phyloP scores from a whole-genome alignment of 2,329 filamentous ascomycete genomes.

The Monilinia laxa region DNA sequence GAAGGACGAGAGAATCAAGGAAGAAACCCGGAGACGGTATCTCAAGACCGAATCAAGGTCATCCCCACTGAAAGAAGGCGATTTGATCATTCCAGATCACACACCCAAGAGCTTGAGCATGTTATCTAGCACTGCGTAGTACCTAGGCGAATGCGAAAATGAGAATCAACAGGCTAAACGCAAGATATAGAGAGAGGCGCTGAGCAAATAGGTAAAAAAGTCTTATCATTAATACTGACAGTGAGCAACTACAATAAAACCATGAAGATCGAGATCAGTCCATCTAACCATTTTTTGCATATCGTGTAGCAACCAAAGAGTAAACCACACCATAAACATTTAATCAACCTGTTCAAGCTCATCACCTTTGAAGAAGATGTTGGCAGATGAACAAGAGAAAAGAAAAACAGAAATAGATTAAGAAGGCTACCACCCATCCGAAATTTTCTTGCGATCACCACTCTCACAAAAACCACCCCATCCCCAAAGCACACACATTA shows the following conservation, averaged over 20 bases:
- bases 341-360: background rate
- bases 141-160: background rate
- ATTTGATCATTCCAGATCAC: background rate
- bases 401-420: background rate
- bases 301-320: background rate
- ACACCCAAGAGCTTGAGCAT: background rate
- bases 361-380: background rate
- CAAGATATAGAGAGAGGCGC: background rate
- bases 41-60: background rate
- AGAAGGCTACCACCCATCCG: conserved; percentile 4
- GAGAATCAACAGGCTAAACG: background rate
- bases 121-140: background rate
- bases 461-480: conserved; percentile 16
- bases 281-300: conserved; percentile 8
- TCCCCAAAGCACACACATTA: background rate
- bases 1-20: background rate
- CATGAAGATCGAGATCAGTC: background rate
- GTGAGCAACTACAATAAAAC: background rate
- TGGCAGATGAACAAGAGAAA: background rate
- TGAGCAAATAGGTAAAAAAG: background rate
- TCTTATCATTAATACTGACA: background rate
- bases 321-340: background rate
- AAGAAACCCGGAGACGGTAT: background rate
- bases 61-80: conserved; percentile 13
- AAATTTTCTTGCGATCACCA: conserved; percentile 9